phyloP scores from a whole-genome alignment of 345 rosid species.

The Hibiscus syriacus region DNA sequence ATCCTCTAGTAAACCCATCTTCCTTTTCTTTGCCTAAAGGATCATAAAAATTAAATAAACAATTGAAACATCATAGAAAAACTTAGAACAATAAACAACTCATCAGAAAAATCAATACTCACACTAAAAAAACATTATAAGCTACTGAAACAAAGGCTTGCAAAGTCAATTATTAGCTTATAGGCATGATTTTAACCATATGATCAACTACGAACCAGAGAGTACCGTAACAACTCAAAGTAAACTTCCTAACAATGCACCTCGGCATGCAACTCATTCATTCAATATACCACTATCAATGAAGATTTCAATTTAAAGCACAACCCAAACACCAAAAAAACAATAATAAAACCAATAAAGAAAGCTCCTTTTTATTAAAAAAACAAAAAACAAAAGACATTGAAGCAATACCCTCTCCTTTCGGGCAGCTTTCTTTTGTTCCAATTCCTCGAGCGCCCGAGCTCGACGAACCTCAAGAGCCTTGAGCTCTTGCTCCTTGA shows the following conservation, averaged over 20 bases:
- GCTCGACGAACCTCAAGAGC: slow-evolving; percentile 84
- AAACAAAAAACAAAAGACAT: no score
- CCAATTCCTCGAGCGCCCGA: slow-evolving; percentile 74
- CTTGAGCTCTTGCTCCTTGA: slow-evolving; percentile 93
- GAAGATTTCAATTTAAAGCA: neutral
- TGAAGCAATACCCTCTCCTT: slow-evolving; percentile 67
- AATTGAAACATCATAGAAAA: neutral
- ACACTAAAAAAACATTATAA: neutral
- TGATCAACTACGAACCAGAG: no score
- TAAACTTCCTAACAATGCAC: neutral
- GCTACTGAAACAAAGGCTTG: no score
- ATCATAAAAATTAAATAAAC: neutral
- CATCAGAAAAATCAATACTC: neutral
- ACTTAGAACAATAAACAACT: neutral
- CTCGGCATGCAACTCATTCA: neutral
- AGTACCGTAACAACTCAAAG: neutral
- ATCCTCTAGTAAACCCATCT: slow-evolving; percentile 57
- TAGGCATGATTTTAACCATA: no score
- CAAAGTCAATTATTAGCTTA: no score
- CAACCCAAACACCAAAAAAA: neutral
- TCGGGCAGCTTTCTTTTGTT: slow-evolving; percentile 79
- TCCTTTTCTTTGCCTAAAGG: slow-evolving; percentile 63
- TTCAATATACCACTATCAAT: neutral
- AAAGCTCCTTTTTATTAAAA: neutral
- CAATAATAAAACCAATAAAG: neutral